Evolutionary conservation across 192 early-diverging fungal genomes (phyloP), one percentile per base, ranked within the genome.

Genomic region (Globomyces pollinis-pini): DNA sequence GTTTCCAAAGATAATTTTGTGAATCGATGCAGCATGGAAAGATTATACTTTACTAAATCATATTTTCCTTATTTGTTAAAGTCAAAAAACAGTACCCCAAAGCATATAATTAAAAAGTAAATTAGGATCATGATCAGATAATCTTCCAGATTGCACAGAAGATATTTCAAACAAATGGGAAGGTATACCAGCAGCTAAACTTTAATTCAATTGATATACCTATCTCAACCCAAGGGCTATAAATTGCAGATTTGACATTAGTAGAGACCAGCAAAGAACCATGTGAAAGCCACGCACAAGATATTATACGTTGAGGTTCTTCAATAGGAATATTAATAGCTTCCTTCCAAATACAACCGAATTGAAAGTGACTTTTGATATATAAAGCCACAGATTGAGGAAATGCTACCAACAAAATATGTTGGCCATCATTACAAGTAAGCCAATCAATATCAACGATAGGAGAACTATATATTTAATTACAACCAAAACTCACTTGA

Each of bases 121-220:
- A 18, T 71, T 64, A 11, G 89, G 89, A 59, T 91, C 86, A 56
- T 90, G 85, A 53, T 86, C 83, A 1, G 82, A 84, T 3, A 91
- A 68, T 1, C 87, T 44, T 8, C 81, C 60, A 58, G 55, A 57
- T 24, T 38, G 34, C 5, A 41, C 18, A 41, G 53, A 55, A 6
- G 53, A 38, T 8, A 38, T 20, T 26, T 55, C 53, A 24, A 55
- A 24, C 3, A 55, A 28, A 35, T 55, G 21, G 1, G n/a, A 20
- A 1, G 53, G 34, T 4, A 23, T n/a, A 23, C n/a, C 53, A 5
- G n/a, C n/a, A n/a, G n/a, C 45, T 21, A 31, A 20, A 15, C 26
- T 12, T 13, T 16, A 11, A 34, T 45, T 13, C 15, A 29, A n/a
- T 5, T 18, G 13, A 26, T 16, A 23, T 31, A 18, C 44, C 38